Conservation (phyloP, 2,329 filamentous ascomycete species). For the Claviceps humidiphila region DNA sequence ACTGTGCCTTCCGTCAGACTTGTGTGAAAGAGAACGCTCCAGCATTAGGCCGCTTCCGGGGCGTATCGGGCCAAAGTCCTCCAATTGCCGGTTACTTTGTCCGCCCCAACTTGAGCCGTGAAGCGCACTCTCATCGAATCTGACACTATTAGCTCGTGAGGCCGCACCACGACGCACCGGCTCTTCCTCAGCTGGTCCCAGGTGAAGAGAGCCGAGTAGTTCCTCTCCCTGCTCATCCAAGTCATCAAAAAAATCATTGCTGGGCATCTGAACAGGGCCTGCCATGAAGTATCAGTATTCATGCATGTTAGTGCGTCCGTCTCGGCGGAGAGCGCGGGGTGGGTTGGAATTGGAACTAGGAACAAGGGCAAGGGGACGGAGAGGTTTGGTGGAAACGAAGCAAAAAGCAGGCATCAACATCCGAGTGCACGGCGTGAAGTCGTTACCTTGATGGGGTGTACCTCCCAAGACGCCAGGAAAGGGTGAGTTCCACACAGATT, state of each 20-base stretch:
- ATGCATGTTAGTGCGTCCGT: background rate
- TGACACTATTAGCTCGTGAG: constrained; percentile 90
- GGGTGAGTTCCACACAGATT: constrained; percentile 87
- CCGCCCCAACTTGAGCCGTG: constrained; percentile 71
- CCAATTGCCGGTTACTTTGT: constrained; percentile 67
- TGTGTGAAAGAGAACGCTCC: constrained; percentile 84
- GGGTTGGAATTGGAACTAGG: background rate
- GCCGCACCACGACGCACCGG: constrained; percentile 72
- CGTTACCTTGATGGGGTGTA: constrained; percentile 74
- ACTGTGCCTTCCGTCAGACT: constrained; percentile 89
- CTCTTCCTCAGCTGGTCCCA: constrained; percentile 73
- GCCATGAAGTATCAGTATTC: constrained; percentile 4
- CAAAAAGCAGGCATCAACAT: background rate
- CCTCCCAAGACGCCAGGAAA: constrained; percentile 77
- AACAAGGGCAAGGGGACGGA: background rate
- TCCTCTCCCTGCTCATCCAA: constrained; percentile 79
- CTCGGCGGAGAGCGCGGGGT: too few relatives aligned
- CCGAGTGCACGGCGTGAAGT: background rate
- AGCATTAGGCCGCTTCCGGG: constrained; percentile 78
- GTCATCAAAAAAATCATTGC: constrained; percentile 76
- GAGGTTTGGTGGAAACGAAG: background rate
- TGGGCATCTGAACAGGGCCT: constrained; percentile 70
- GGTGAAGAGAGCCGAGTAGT: constrained; percentile 65
- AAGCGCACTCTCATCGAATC: constrained; percentile 91
- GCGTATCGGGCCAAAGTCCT: constrained; percentile 65